These are phyloP conservation scores for Bondarzewia mesenterica DNA, from an alignment of 1,284 basidiomycete genomes.

Conservation along the genomic window DNA sequence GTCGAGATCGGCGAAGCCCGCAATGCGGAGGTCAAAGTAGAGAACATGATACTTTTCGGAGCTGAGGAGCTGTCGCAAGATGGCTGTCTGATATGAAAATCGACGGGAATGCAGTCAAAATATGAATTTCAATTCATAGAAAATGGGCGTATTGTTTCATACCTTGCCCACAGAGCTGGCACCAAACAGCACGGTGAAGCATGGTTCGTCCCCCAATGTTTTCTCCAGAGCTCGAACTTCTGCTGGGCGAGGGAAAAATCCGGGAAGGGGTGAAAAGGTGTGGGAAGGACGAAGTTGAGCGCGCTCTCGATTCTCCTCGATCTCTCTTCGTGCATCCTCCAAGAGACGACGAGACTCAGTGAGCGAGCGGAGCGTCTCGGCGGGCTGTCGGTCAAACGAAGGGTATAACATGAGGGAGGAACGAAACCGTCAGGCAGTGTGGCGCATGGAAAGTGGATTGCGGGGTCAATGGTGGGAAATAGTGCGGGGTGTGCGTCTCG, in stretches of 20 bases:
- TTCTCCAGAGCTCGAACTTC: constrained; percentile 60
- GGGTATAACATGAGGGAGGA: constrained; percentile 8
- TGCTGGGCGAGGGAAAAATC: constrained; percentile 59
- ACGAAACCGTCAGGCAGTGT: constrained; percentile 2
- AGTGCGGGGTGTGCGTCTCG: not conserved
- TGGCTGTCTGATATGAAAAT: constrained; percentile 51
- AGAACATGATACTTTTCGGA: constrained; percentile 64
- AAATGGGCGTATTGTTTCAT: not conserved
- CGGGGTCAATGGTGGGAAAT: constrained; percentile 2
- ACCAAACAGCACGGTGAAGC: constrained; percentile 75
- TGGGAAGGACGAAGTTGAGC: constrained; percentile 65
- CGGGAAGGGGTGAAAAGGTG: constrained; percentile 68
- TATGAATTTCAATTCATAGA: not conserved
- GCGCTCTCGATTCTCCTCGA: constrained; percentile 56
- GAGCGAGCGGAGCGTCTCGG: constrained; percentile 68
- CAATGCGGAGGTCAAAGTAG: constrained; percentile 76
- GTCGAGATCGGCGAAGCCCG: constrained; percentile 72
- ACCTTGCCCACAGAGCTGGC: constrained; percentile 79
- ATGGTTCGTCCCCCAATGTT: constrained; percentile 59
- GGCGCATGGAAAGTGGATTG: constrained; percentile 5
- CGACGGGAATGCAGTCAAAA: too few species aligned
- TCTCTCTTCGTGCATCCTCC: constrained; percentile 68
- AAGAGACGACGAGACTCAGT: constrained; percentile 68
- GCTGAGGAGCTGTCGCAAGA: constrained; percentile 70
- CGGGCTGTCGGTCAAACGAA: constrained; percentile 40